Evolutionary conservation across 495 filamentous ascomycete genomes (phyloP), one percentile per base, ranked within the genome.

Genomic region (Aspergillus baeticus): DNA sequence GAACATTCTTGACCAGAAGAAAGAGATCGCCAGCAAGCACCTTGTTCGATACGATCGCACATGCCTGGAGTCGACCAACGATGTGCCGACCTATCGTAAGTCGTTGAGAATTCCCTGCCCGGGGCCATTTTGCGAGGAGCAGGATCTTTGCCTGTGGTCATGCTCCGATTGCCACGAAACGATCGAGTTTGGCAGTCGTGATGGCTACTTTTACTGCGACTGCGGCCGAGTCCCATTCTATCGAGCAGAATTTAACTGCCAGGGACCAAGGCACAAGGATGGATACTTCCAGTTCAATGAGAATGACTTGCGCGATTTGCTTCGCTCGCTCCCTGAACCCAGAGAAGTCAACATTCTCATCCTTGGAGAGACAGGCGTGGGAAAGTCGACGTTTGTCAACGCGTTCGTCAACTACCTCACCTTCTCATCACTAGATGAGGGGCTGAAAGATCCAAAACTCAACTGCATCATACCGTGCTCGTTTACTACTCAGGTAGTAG

Each of bases 341-440:
- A 23, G 51, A 15, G 51, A 53, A 17, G 38, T 53, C 14, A 53
- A 53, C 22, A 53, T 53, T n/a, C 26, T 53, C 11, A 53, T 53
- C 11, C 51, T 53, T 1, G 51, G 51, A 0, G 51, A 53, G 38
- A 43, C 51, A 0, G 51, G 51, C n/a, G 51, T 53, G 3, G 51
- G 51, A 14, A 53, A 53, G 51, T 53, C 51, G 14, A 53, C 51
- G 10, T 53, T 53, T 35, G 51, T 53, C 5, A 53, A 53, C 21
- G 51, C 51, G 10, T 57, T 57, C 34, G 22, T 57, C 17, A 57
- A 57, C 36, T 57, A 57, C 15, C 37, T 57, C 6, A 50, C 54
- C 2, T 57, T 57, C 26, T 22, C n/a, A 8, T 50, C 54, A 0
- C 36, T 57, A n/a, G 54, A 57, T 21, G 45, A 57, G 2, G 54